Evolutionary conservation across 768 basidiomycete species (phyloP), one percentile per base, ranked within the genome.

Genomic region (Boletus reticulatus): DNA sequence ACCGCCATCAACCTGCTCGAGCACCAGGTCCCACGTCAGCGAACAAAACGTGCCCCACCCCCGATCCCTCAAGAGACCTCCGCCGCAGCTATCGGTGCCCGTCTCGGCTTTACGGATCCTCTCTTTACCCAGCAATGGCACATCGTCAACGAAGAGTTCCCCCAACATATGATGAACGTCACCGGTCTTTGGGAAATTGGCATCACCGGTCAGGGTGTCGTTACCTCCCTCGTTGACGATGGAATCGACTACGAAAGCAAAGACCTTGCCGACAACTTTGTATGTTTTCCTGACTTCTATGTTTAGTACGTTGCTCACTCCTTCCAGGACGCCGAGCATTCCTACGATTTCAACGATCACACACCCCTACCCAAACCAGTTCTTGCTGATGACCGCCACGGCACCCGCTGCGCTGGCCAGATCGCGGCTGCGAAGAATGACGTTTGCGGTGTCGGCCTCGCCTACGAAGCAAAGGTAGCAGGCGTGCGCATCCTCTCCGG

Each of bases 291-390:
- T 16, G 22, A 3, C 22, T 52, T 20, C 51, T 27, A 4, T 38
- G 6, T 46, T 41, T 12, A 8, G 14, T 22, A 10, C 41, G n/a
- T 11, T 8, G 16, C 46, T 48, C 39, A 61, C 41, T n/a, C 39
- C 13, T 47, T 32, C 3, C 59, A 97, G 95, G 92, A 87, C 66
- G 83, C 87, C 12, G 84, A 83, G 22, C 86, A 94, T 56, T 98
- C 95, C 0, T 90, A 94, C 67, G 95, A 99, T 71, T 99, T 94
- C 72, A 99, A 99, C 70, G 94, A 96, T 67, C 94, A 98, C 65
- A 84, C 84, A 27, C 76, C 84, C 14, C 78, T 98, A 7, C 97
- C 97, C 11, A 88, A 87, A 34, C 97, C 97, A 0, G 82, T 87
- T 54, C 84, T 95, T 43, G 81, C 78, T 24, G 95, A 98, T 60